phyloP scores from a whole-genome alignment of 768 basidiomycete genomes.

The Chalciporus piperatus region DNA sequence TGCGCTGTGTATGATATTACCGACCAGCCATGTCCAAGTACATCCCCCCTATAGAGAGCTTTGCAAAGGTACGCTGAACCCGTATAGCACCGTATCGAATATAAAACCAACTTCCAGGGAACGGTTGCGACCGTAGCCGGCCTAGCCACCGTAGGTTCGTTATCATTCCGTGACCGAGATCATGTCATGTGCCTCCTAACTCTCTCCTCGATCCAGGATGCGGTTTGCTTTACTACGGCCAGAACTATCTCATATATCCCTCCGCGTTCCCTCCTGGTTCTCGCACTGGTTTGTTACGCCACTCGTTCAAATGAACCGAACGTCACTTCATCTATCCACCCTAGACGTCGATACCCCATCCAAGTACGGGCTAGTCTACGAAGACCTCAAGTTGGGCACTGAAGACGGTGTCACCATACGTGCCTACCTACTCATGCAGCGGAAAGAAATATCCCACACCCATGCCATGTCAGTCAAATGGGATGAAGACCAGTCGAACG shows the following conservation, averaged over 20 bases:
- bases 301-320: not conserved
- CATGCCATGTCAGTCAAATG: constrained; percentile 36
- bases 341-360: constrained; percentile 70
- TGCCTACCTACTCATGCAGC: constrained; percentile 75
- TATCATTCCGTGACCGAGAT: not conserved
- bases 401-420: constrained; percentile 69
- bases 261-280: constrained; percentile 80
- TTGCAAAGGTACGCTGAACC: constrained; percentile 38
- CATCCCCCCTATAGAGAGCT: constrained; percentile 41
- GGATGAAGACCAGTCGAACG: constrained; percentile 44
- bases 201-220: constrained; percentile 42
- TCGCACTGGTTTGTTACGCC: constrained; percentile 54
- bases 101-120: constrained; percentile 36
- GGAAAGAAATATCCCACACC: constrained; percentile 40
- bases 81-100: not conserved
- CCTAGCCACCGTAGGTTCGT: constrained; percentile 53
- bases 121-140: constrained; percentile 55
- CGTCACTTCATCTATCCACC: not conserved
- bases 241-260: constrained; percentile 89
- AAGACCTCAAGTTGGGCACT: constrained; percentile 70
- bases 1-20: not conserved
- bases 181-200: not conserved
- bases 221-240: constrained; percentile 80
- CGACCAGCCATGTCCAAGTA: constrained; percentile 34
- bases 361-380: constrained; percentile 69